These are phyloP conservation scores for Salix exigua DNA, from an alignment of 345 rosid genomes.

Conservation along the genomic window DNA sequence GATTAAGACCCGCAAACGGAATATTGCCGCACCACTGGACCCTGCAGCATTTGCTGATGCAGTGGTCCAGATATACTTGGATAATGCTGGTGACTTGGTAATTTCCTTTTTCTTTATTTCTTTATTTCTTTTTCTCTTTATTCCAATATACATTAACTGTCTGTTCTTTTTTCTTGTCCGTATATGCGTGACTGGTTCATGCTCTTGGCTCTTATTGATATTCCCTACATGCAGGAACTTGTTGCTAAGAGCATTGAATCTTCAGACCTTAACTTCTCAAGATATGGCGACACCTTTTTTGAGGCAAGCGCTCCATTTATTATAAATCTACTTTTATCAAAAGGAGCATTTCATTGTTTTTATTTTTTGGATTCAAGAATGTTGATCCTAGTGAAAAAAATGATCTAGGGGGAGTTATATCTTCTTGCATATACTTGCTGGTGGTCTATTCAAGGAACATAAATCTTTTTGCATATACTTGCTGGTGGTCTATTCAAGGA, in stretches of 20 bases:
- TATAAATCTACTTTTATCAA: too few species aligned
- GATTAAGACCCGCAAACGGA: constrained; percentile 99
- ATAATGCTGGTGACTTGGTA: constrained; percentile 99
- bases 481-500: not conserved
- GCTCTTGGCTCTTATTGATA: not conserved
- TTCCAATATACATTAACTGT: not conserved
- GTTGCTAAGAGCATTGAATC: constrained; percentile 86
- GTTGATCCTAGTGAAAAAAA: not conserved
- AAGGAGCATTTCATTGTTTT: not conserved
- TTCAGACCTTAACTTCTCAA: constrained; percentile 78
- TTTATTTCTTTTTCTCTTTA: not conserved
- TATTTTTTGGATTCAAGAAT: not conserved
- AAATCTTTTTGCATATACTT: not conserved
- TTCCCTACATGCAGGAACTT: constrained; percentile 55
- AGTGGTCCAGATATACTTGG: constrained; percentile 93
- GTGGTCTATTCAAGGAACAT: not conserved
- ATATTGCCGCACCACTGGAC: constrained; percentile 93
- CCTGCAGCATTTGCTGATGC: constrained; percentile 98
- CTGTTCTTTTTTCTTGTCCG: not conserved
- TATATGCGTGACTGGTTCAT: not conserved
- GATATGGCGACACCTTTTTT: constrained; percentile 90
- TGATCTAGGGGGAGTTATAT: not conserved
- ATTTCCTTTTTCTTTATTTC: not conserved
- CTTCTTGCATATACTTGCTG: not conserved
- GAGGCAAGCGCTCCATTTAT: constrained; percentile 45